A percentile compares a stretch with the other conserved stretches of the same genome.
phyloP scores from a whole-genome alignment of 768 basidiomycete genomes.

The Arthromyces matolae region DNA sequence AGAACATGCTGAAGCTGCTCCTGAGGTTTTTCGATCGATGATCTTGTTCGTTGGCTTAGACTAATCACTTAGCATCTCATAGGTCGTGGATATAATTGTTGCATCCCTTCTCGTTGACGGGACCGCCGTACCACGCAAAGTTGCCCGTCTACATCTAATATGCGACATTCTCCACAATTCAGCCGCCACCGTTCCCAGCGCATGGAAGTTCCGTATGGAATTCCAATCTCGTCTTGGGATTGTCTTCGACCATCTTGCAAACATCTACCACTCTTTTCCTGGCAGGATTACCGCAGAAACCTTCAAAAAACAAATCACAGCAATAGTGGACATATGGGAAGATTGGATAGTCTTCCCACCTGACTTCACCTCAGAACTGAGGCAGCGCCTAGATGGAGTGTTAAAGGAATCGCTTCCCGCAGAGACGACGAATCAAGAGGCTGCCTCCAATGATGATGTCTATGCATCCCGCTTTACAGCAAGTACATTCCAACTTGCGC shows the following conservation, averaged over 20 bases:
- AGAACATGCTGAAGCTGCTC: slow-evolving; percentile 93
- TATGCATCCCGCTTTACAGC: slow-evolving; percentile 70
- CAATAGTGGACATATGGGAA: slow-evolving; percentile 94
- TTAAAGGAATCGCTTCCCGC: slow-evolving; percentile 26
- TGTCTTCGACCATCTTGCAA: slow-evolving; percentile 93
- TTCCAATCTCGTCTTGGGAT: slow-evolving; percentile 89
- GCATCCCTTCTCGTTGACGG: slow-evolving; percentile 82
- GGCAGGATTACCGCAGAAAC: slow-evolving; percentile 94
- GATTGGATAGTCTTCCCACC: slow-evolving; percentile 97
- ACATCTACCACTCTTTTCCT: slow-evolving; percentile 93
- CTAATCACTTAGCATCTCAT: not conserved
- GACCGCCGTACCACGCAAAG: slow-evolving; percentile 97
- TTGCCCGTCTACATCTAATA: slow-evolving; percentile 91
- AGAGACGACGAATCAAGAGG: slow-evolving; percentile 26
- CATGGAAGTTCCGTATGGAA: slow-evolving; percentile 96
- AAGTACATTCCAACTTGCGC: slow-evolving; percentile 72
- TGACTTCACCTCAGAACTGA: slow-evolving; percentile 74
- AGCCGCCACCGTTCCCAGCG: slow-evolving; percentile 87
- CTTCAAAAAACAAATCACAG: slow-evolving; percentile 89
- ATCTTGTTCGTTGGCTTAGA: not conserved
- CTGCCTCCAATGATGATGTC: slow-evolving; percentile 24
- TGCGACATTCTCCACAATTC: slow-evolving; percentile 99
- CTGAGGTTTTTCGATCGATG: slow-evolving; percentile 57
- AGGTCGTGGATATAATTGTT: slow-evolving; percentile 91
- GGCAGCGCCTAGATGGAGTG: slow-evolving; percentile 69